Evolutionary conservation across 1,284 basidiomycete genomes (phyloP).

Genomic region (Dichomitus squalens): DNA sequence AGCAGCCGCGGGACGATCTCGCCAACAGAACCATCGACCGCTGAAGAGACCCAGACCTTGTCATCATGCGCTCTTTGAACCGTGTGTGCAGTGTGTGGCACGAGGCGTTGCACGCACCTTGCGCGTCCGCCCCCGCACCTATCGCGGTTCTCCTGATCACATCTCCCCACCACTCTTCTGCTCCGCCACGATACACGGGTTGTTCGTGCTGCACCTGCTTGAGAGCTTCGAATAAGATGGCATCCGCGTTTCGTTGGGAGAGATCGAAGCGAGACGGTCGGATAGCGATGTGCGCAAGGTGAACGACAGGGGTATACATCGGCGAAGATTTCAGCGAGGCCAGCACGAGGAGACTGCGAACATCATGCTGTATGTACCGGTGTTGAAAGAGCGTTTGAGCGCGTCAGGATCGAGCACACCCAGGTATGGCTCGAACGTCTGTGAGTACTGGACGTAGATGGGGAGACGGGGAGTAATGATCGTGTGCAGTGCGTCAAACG

Average conservation of each 20-base stretch:
- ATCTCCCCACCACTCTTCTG: conserved; percentile 68
- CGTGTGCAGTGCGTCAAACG: conserved; percentile 75
- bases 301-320: neutral
- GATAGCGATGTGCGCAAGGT: neutral
- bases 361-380: conserved; percentile 47
- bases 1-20: conserved; percentile 60
- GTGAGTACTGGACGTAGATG: conserved; percentile 69
- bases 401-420: conserved; percentile 54
- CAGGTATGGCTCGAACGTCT: conserved; percentile 63
- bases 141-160: conserved; percentile 73
- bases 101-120: conserved; percentile 44
- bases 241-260: neutral
- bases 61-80: neutral
- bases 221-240: conserved; percentile 48
- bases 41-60: conserved; percentile 36
- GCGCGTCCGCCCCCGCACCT: conserved; percentile 64
- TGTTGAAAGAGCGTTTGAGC: conserved; percentile 67
- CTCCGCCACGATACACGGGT: conserved; percentile 55
- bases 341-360: neutral
- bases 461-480: conserved; percentile 65
- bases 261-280: neutral
- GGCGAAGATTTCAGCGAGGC: conserved; percentile 1
- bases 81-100: neutral
- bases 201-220: conserved; percentile 58
- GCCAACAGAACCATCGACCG: conserved; percentile 49